Evolutionary conservation across 805 yeast genomes (phyloP), one percentile per base, ranked within the genome.

Genomic region (Ogataea chonburiensis): DNA sequence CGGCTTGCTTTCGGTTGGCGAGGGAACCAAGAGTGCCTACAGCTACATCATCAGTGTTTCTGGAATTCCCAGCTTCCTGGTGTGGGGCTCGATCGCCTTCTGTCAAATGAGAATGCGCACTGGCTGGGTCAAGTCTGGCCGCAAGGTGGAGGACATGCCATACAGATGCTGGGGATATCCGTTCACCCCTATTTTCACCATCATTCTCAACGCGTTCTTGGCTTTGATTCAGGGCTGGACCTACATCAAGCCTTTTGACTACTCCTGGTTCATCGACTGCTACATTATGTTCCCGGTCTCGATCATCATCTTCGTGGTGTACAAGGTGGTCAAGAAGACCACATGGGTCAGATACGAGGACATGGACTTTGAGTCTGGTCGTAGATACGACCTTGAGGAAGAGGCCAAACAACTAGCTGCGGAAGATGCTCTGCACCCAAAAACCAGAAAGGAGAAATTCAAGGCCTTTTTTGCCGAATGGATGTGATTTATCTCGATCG

Each of bases 221-320:
- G 79, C 75, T 3, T 54, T 80, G 21, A 71, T 80, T 18, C 86
- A 80, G 56, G 84, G 86, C 3, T 79, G 84, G 83, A 64, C 80
- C 0, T 62, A 68, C 24, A 70, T 79, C 44, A 66, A 66, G 33
- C 86, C 85, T 0, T 79, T 76, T 47, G 59, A 63, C 19, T 76
- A 77, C 3, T 79, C 78, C 17, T 49, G 50, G 33, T 73, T 73
- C 47, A 67, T 73, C 28, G 86, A 79, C 52, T 74, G 79, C 3
- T 81, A 81, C 52, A 71, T 81, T 41, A 52, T 81, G 47, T 47
- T 81, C 6, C 85, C 86, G 1, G 63, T 78, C n/a, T 79, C 77
- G 45, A 59, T 67, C 20, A 45, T 77, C 9, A 32, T 48, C 8
- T 49, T 28, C 30, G 41, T 45, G 23, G 43, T 36, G n/a, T 25